phyloP scores from a whole-genome alignment of 2,329 filamentous ascomycete species.

The Paradendryphiella salina region DNA sequence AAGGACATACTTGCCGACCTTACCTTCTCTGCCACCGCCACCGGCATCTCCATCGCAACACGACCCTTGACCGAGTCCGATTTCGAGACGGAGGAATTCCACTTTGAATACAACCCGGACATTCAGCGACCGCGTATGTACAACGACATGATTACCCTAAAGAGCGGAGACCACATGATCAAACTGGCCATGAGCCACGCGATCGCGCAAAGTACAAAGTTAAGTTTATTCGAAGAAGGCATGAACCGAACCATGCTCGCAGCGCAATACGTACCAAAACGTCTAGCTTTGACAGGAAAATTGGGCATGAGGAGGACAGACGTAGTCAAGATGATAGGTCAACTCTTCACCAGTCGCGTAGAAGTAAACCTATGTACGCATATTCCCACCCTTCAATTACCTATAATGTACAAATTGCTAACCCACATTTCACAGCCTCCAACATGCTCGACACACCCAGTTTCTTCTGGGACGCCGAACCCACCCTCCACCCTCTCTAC shows the following conservation, averaged over 20 bases:
- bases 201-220: slow-evolving; percentile 94
- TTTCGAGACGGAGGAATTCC: slow-evolving; percentile 97
- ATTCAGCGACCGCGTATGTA: slow-evolving; percentile 89
- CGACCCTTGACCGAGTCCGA: slow-evolving; percentile 83
- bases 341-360: slow-evolving; percentile 89
- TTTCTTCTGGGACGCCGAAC: slow-evolving; percentile 98
- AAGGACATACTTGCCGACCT: slow-evolving; percentile 95
- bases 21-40: slow-evolving; percentile 77
- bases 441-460: slow-evolving; percentile 96
- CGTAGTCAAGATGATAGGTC: slow-evolving; percentile 87
- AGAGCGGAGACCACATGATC: slow-evolving; percentile 97
- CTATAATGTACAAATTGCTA: slow-evolving; percentile 4
- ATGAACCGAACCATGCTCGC: slow-evolving; percentile 94
- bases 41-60: slow-evolving; percentile 69
- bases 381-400: background rate
- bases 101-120: slow-evolving; percentile 91
- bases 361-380: slow-evolving; percentile 94
- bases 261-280: slow-evolving; percentile 88
- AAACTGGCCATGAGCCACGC: slow-evolving; percentile 97
- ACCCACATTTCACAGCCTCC: slow-evolving; percentile 62
- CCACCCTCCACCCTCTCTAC: slow-evolving; percentile 92
- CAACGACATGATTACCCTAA: slow-evolving; percentile 98
- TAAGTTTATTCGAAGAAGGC: slow-evolving; percentile 93
- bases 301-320: slow-evolving; percentile 89
- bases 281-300: slow-evolving; percentile 83